phyloP scores from a whole-genome alignment of 257 asterid genomes.

The Solanum appendiculatum region DNA sequence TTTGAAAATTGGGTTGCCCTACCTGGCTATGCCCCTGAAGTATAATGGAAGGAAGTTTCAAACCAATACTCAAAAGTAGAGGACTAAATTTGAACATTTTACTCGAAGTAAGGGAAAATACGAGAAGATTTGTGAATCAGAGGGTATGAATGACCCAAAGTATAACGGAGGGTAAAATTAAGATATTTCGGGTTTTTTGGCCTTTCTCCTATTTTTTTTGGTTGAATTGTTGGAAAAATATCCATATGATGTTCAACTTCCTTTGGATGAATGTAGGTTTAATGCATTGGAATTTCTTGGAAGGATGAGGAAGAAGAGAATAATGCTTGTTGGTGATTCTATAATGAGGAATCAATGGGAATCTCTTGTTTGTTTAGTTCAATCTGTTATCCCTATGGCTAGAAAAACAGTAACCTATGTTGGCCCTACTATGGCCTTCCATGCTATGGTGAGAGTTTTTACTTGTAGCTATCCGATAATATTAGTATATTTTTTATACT shows the following conservation, averaged over 20 bases:
- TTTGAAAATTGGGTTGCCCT: background rate
- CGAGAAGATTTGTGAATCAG: background rate
- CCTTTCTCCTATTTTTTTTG: background rate
- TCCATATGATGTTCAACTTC: background rate
- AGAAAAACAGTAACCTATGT: slow-evolving; percentile 62
- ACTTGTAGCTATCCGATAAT: background rate
- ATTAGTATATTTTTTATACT: background rate
- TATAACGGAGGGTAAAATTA: background rate
- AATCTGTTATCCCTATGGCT: slow-evolving; percentile 64
- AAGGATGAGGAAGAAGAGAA: slow-evolving; percentile 75
- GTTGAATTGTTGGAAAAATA: background rate
- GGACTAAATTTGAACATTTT: background rate
- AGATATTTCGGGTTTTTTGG: background rate
- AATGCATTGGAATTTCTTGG: slow-evolving; percentile 86
- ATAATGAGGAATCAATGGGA: slow-evolving; percentile 96
- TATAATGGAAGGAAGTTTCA: background rate
- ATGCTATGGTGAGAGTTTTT: slow-evolving; percentile 58
- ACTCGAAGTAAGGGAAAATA: background rate
- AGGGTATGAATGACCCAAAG: background rate
- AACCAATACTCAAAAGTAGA: background rate
- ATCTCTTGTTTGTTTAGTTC: slow-evolving; percentile 80
- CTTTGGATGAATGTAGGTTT: slow-evolving; percentile 39
- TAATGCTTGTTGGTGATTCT: slow-evolving; percentile 91
- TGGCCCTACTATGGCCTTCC: slow-evolving; percentile 85
- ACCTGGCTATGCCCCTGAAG: background rate